Evolutionary conservation across 306 rosid species (phyloP), one percentile per base, ranked within the genome.

Genomic region (Leucaena leucocephala): DNA sequence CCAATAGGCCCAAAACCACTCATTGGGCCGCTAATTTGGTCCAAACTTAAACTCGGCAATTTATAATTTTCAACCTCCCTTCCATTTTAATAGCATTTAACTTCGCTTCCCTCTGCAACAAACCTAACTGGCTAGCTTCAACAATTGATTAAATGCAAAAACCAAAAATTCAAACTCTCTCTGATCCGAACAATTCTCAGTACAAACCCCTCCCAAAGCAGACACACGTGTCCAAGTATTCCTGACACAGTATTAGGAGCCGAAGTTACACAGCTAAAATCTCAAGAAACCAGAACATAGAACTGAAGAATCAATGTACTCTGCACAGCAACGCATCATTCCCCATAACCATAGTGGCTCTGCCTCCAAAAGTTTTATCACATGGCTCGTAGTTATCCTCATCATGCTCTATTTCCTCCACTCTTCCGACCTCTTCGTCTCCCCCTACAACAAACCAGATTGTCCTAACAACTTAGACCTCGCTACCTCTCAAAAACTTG

Each of bases 381-480:
- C 85, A 49, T 89, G 90, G 92, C 64, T 84, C 39, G 71, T 91
- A 70, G 82, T 91, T 46, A 5, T 78, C 61, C 33, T 82, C 43
- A 80, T 83, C 61, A 44, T 83, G 35, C 36, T 89, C 50, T 89
- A 84, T 74, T 49, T 93, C 27, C 78, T 91, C 21, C 82, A 87
- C 73, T 89, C 90, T 65, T 84, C 89, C 87, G 87, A 91, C 48
- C 75, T 81, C 72, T 70, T 91, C 68, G 85, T 88, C 42, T 35
- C 44, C 78, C 42, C 78, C 78, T 35, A 55, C 14, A 65, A 81
- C 65, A 87, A 43, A n/a, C 73, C 57, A 0, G 70, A 78, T 10
- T 92, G 91, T 59, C 34, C 90, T 8, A 19, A 63, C 52, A 13
- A 42, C 8, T n/a, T 78, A 72, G 83, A 81, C 42, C 57, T 76